Base-by-base conservation (phyloP, 2,329 filamentous ascomycete genomes). In the Geosmithia putterillii region DNA sequence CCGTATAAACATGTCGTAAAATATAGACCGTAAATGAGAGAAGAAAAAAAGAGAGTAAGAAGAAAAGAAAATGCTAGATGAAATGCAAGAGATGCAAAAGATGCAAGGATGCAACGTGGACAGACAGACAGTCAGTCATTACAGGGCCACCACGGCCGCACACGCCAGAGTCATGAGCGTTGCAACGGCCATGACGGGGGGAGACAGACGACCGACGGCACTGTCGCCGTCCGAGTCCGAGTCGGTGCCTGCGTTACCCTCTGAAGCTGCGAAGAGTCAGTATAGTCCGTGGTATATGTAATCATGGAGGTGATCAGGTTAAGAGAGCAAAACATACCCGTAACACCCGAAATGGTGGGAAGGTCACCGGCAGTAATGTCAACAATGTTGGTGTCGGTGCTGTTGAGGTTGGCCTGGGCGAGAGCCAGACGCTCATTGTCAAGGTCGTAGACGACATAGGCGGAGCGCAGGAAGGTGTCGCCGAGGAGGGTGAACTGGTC, bases 361-460 rank as follows among this genome's bases (percentile, higher is more conserved):
- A 76, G 55, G 5, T 57, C 57, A 40, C 52, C 51, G 12, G 54
- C 55, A 20, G 55, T 54, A 46, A 78, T 64, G 51, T 70, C 66
- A 35, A 74, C 52, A 18, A 77, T 51, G 45, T 65, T 63, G 40
- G 59, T 63, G 19, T 57, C 53, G 23, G 62, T 66, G 46, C 60
- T 59, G 52, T 71, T 69, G 43, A 72, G 54, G 48, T 72, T 73
- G 41, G 74, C 64, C 58, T 72, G 72, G 12, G 71, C 72, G 4
- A 77, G 52, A 45, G 60, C 71, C 43, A 78, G 60, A 57, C 71
- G 58, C 50, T 69, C 53, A 55, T 73, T 67, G 43, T 59, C 60
- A 37, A 75, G 54, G 50, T 77, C 71, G 53, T 74, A 76, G 43
- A 75, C 72, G 42, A 74, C 69, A 52, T 77, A 77, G 19, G 71